phyloP scores from a whole-genome alignment of 306 rosid species.

The Begonia masoniana region DNA sequence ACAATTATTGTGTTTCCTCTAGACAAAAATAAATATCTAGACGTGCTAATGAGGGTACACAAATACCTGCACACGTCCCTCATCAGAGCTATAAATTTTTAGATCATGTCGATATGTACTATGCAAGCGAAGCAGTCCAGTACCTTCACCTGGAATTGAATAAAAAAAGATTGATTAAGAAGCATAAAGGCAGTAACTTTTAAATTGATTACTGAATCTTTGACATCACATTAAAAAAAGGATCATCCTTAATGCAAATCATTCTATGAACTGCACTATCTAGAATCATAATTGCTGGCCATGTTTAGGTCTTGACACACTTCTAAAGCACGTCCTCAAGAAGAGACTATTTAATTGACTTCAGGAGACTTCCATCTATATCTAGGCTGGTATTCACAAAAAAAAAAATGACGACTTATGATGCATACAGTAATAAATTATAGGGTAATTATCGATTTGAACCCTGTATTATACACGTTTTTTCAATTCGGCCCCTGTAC shows the following conservation, averaged over 20 bases:
- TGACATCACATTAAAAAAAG: neutral
- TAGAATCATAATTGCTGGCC: too few relatives aligned
- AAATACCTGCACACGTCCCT: constrained; percentile 98
- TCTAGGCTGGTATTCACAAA: too few relatives aligned
- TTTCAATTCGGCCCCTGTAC: too few relatives aligned
- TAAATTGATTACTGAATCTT: neutral
- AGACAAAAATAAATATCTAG: neutral
- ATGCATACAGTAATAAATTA: too few relatives aligned
- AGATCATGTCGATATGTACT: constrained; percentile 97
- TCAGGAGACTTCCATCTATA: too few relatives aligned
- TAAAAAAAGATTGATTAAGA: constrained; percentile 7
- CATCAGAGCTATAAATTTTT: constrained; percentile 97
- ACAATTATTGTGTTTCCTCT: neutral
- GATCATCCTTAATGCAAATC: neutral
- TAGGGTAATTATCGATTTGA: too few relatives aligned
- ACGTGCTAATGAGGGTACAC: neutral
- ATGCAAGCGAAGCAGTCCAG: constrained; percentile 94
- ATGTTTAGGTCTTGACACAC: too few relatives aligned
- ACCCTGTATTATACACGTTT: too few relatives aligned
- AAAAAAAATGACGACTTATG: too few relatives aligned
- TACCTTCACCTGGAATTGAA: constrained; percentile 77
- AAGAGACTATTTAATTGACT: too few relatives aligned
- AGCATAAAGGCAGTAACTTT: neutral
- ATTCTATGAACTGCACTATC: too few relatives aligned
- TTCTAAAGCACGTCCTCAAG: too few relatives aligned